phyloP scores from a whole-genome alignment of 768 basidiomycete genomes.

The Steccherinum ochraceum region DNA sequence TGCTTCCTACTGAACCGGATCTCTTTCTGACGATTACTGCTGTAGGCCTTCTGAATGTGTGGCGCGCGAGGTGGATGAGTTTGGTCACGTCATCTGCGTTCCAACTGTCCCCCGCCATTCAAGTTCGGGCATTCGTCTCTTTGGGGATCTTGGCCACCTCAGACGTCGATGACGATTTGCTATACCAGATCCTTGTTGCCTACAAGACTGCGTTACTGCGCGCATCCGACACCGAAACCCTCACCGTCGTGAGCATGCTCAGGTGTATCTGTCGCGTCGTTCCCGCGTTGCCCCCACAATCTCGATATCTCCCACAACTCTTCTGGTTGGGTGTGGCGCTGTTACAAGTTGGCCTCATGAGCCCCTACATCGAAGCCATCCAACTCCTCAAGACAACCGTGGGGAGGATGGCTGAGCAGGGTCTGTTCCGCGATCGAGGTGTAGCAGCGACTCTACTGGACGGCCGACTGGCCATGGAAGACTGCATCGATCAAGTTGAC shows the following conservation, averaged over 20 bases:
- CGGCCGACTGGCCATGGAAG: conserved; percentile 56
- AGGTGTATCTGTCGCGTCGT: conserved; percentile 77
- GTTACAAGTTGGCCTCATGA: conserved; percentile 69
- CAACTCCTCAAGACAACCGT: conserved; percentile 60
- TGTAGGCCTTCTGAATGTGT: conserved; percentile 73
- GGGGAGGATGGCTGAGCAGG: conserved; percentile 56
- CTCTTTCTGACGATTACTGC: conserved; percentile 8
- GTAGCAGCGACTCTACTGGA: conserved; percentile 58
- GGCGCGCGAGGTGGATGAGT: conserved; percentile 93
- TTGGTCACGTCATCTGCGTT: conserved; percentile 84
- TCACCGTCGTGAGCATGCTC: conserved; percentile 81
- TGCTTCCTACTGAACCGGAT: not conserved
- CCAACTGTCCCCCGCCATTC: conserved; percentile 83
- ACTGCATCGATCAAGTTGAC: conserved; percentile 67
- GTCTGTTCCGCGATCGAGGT: conserved; percentile 46
- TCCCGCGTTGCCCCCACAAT: conserved; percentile 59
- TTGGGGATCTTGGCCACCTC: conserved; percentile 77
- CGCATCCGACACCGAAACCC: conserved; percentile 62
- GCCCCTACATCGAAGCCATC: conserved; percentile 64
- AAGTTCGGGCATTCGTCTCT: conserved; percentile 80
- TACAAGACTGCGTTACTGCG: conserved; percentile 66
- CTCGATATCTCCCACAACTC: conserved; percentile 65
- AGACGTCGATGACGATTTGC: conserved; percentile 87
- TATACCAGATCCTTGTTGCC: conserved; percentile 90
- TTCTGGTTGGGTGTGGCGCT: conserved; percentile 89